Conservation (phyloP, 441 rosid genomes). For the Euphorbia corollata region DNA sequence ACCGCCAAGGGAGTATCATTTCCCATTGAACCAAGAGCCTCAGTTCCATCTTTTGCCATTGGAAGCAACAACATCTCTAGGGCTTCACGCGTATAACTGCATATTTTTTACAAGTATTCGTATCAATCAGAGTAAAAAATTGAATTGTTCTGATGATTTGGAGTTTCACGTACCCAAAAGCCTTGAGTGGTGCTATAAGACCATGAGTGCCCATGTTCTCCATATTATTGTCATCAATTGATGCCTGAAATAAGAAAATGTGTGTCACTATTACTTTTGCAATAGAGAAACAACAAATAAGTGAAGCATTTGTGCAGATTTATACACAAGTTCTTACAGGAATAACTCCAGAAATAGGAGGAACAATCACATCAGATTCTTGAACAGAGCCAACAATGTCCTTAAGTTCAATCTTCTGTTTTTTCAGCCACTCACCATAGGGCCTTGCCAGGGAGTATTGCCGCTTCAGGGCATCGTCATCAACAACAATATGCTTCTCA, state of each 20-base stretch:
- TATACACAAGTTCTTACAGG: conserved; percentile 30
- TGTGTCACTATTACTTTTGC: conserved; percentile 10
- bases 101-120: conserved; percentile 21
- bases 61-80: conserved; percentile 99
- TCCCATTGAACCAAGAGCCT: conserved; percentile 99
- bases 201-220: conserved; percentile 93
- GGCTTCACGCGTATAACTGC: conserved; percentile 94
- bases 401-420: conserved; percentile 79
- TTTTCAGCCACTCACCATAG: conserved; percentile 85
- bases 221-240: conserved; percentile 69
- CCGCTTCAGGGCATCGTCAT: conserved; percentile 91
- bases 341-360: conserved; percentile 64
- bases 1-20: conserved; percentile 98
- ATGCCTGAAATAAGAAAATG: conserved; percentile 42
- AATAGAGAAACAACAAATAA: neutral
- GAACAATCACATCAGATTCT: conserved; percentile 50
- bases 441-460: conserved; percentile 93
- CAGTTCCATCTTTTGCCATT: conserved; percentile 95
- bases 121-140: conserved; percentile 14
- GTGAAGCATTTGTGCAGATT: neutral
- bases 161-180: conserved; percentile 74
- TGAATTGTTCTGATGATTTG: neutral
- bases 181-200: conserved; percentile 82
- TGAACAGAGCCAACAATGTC: conserved; percentile 68
- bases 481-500: conserved; percentile 90